phyloP scores from a whole-genome alignment of 139 green algal genomes.

The Pseudopediastrum boryanum region DNA sequence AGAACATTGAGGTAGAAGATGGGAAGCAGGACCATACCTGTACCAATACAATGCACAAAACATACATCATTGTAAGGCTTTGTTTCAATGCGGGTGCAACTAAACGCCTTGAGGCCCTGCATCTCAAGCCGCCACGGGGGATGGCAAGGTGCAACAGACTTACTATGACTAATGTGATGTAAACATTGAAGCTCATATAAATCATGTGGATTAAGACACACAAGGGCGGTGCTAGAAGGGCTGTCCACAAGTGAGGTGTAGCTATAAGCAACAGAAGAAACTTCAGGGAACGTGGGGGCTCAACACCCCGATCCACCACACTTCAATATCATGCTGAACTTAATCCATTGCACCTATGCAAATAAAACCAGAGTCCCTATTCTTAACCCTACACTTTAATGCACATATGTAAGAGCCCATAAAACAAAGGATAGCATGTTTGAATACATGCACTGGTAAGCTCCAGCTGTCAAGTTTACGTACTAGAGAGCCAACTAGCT shows the following conservation, averaged over 20 bases:
- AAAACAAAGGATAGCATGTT: background rate
- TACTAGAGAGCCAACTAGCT: background rate
- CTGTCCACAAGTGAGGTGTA: no score
- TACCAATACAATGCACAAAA: background rate
- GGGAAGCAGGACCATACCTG: slow-evolving; percentile 41
- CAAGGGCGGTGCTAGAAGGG: no score
- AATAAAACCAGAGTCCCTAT: background rate
- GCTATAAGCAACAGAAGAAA: no score
- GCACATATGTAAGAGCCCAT: background rate
- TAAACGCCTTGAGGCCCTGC: no score
- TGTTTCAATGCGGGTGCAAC: background rate
- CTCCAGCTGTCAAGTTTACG: background rate
- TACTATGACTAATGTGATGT: no score
- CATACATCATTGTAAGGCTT: background rate
- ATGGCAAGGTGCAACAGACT: background rate
- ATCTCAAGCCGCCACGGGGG: background rate
- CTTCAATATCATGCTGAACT: no score
- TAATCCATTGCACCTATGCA: no score
- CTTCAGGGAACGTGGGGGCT: no score
- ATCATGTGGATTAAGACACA: no score
- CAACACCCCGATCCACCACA: no score
- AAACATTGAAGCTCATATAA: no score
- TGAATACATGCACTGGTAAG: background rate
- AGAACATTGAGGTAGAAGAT: slow-evolving; percentile 43
- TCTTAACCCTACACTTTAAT: background rate